Evolutionary conservation across 495 filamentous ascomycete genomes (phyloP), one percentile per base, ranked within the genome.

Genomic region (Trichoderma reesei): DNA sequence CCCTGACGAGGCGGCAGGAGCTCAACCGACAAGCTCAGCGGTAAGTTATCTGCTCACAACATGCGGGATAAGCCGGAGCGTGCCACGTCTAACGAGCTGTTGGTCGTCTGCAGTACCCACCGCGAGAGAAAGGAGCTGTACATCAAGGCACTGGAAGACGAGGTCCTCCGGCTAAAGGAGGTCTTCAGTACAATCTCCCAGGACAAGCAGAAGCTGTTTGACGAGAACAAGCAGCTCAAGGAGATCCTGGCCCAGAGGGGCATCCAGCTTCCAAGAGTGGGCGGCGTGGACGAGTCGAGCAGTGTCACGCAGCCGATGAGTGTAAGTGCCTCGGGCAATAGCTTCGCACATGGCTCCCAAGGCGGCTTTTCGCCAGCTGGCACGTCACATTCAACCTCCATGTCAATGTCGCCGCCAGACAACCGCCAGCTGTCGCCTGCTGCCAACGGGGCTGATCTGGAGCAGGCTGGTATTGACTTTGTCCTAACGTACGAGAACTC

Each of bases 61-160:
- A 8, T 42, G 33, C 13, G 14, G 36, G 8, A 18, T 48, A 33
- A 31, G 37, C 26, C 14, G 33, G 0, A 63, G 14, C 31, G 34
- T 61, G 59, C 0, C 7, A 61, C 8, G 20, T 39, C 36, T 61
- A 38, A 39, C 8, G 13, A 18, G 16, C 26, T 11, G 59, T 20
- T 61, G 4, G 59, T n/a, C 18, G 6, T 41, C 39, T 20, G 36
- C 65, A 81, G 93, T 71, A 96, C 94, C 33, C 93, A 98, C 76
- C 92, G 94, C 59, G 94, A 98, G 75, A 88, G 94, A 65, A 98
- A 98, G 73, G 94, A 97, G 75, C 84, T 89, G 69, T 97, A 98
- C 71, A 93, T 96, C 81, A 91, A 91, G 73, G 82, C 86, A n/a
- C 83, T 98, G 64, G 93, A 98, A 72, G 87, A 90, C 69, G 90